Conservation (phyloP, 176 grass and related monocot genomes). For the Secale cereale region DNA sequence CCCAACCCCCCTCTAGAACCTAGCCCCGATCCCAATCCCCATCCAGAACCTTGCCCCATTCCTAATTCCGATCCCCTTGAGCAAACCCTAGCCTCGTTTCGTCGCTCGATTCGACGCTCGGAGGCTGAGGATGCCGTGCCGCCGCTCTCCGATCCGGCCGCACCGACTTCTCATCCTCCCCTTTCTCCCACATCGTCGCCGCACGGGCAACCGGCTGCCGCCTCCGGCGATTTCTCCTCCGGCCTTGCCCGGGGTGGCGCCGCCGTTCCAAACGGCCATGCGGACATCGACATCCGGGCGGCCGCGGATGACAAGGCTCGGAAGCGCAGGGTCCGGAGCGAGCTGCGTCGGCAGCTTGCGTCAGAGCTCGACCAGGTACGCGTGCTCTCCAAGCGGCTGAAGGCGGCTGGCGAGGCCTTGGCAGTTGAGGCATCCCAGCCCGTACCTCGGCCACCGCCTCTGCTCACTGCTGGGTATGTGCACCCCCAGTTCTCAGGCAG, state of each 20-base stretch:
- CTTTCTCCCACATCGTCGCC: background rate
- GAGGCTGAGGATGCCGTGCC: slow-evolving; percentile 1
- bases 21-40: slow-evolving; percentile 1
- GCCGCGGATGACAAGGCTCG: slow-evolving; percentile 14
- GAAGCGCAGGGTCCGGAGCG: slow-evolving; percentile 54
- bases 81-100: slow-evolving; percentile 42
- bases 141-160: slow-evolving; percentile 10
- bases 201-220: background rate
- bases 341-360: slow-evolving; percentile 56
- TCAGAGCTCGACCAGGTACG: slow-evolving; percentile 78
- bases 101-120: slow-evolving; percentile 13
- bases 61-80: slow-evolving; percentile 28
- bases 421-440: slow-evolving; percentile 13
- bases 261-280: slow-evolving; percentile 41
- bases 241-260: slow-evolving; percentile 33
- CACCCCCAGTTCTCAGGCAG: slow-evolving; percentile 52
- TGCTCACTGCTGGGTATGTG: slow-evolving; percentile 30
- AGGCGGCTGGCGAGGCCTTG: slow-evolving; percentile 34
- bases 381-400: slow-evolving; percentile 51
- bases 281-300: background rate
- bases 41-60: background rate
- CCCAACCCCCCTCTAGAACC: background rate
- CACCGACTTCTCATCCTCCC: background rate
- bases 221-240: slow-evolving; percentile 23
- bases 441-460: background rate